A percentile compares a stretch with the other conserved stretches of the same genome.
These are phyloP conservation scores for Mycogone perniciosa DNA, from an alignment of 2,329 filamentous ascomycete genomes.

Conservation along the genomic window DNA sequence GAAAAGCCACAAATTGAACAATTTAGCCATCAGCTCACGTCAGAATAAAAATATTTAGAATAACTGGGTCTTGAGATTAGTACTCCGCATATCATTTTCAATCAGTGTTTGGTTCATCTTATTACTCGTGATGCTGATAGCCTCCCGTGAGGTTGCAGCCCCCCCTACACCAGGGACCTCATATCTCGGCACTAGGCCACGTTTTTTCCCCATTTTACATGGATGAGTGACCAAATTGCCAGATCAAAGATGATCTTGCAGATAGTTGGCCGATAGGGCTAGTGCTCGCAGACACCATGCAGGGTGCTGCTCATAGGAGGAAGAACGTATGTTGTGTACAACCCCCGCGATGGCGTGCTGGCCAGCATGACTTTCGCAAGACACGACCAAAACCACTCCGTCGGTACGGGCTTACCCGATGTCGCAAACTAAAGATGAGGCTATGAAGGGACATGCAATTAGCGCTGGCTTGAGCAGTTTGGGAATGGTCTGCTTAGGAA, in stretches of 20 bases:
- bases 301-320: not conserved
- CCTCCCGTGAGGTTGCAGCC: too few relatives aligned
- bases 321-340: not conserved
- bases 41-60: not conserved
- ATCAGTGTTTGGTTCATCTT: too few relatives aligned
- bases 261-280: too few relatives aligned
- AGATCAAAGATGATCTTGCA: too few relatives aligned
- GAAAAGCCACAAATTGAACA: not conserved
- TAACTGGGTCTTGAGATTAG: too few relatives aligned
- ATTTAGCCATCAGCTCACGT: not conserved
- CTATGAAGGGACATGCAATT: not conserved
- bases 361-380: conserved; percentile 12
- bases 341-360: conserved; percentile 10
- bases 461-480: not conserved
- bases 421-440: conserved; percentile 6
- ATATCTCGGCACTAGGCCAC: too few relatives aligned
- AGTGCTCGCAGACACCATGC: too few relatives aligned
- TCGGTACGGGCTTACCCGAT: conserved; percentile 5
- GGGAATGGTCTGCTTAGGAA: not conserved
- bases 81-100: too few relatives aligned
- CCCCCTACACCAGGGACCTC: too few relatives aligned
- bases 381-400: not conserved
- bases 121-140: too few relatives aligned
- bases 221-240: too few relatives aligned
- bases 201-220: too few relatives aligned